Conservation (phyloP, 169 alveolate species). For the Cryptosporidium andersoni region DNA sequence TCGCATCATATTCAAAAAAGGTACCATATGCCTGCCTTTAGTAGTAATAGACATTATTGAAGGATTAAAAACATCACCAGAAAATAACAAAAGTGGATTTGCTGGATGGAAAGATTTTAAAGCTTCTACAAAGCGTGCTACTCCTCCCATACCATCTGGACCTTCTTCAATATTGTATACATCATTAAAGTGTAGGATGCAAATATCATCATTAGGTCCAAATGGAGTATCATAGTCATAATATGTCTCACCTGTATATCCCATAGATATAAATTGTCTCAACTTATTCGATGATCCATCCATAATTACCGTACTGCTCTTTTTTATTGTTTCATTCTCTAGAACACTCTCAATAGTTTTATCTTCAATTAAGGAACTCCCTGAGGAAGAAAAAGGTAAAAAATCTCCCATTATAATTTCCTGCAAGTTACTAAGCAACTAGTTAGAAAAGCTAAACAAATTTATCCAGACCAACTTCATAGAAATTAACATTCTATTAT, state of each 20-base stretch:
- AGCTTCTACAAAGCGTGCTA: conserved; percentile 87
- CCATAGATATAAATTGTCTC: conserved; percentile 37
- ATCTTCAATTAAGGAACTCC: too few species aligned
- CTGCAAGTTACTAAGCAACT: too few species aligned
- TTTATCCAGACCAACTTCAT: too few species aligned
- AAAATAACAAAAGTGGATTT: conserved; percentile 79
- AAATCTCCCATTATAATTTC: too few species aligned
- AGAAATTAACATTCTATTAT: too few species aligned
- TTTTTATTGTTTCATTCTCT: conserved; percentile 1
- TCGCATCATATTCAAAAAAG: conserved; percentile 77
- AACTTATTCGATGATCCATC: conserved; percentile 43
- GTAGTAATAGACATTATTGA: conserved; percentile 85
- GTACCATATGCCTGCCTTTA: conserved; percentile 88
- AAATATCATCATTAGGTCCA: conserved; percentile 78
- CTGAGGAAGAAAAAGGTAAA: too few species aligned
- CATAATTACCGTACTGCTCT: conserved; percentile 20
- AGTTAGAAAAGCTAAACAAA: too few species aligned
- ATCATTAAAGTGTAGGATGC: conserved; percentile 90
- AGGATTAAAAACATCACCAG: conserved; percentile 91
- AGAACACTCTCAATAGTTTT: background rate
- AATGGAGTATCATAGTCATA: conserved; percentile 79
- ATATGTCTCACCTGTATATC: conserved; percentile 67
- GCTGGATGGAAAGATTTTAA: conserved; percentile 75
- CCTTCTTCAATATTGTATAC: conserved; percentile 89
- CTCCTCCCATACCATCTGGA: conserved; percentile 85